Evolutionary conservation across 2,329 filamentous ascomycete species (phyloP).

Genomic region (Lachnellula willkommii): DNA sequence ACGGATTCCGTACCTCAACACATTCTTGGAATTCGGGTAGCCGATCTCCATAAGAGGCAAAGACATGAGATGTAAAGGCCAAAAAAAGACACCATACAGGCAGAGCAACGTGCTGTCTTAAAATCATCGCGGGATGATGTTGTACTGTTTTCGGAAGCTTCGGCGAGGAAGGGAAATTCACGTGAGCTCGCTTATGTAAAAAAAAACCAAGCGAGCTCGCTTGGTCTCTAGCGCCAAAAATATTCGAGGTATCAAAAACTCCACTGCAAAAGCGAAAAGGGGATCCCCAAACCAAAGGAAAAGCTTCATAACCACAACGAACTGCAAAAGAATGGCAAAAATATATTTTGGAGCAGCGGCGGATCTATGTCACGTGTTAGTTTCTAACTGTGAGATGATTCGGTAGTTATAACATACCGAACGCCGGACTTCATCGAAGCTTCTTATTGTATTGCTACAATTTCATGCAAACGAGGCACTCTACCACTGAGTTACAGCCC

Average conservation of each 20-base stretch:
- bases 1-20: slow-evolving; percentile 56
- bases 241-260: neutral
- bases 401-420: neutral
- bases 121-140: slow-evolving; percentile 17
- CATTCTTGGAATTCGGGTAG: slow-evolving; percentile 85
- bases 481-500: slow-evolving; percentile 7
- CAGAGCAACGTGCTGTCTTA: slow-evolving; percentile 12
- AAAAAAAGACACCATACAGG: slow-evolving; percentile 9
- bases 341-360: neutral
- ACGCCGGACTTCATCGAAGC: slow-evolving; percentile 1
- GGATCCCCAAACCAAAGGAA: no score
- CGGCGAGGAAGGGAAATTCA: neutral
- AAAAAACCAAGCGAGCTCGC: neutral
- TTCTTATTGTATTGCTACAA: neutral
- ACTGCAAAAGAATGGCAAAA: neutral
- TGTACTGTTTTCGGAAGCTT: neutral
- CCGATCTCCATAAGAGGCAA: slow-evolving; percentile 76
- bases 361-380: neutral
- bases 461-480: slow-evolving; percentile 5
- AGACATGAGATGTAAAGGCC: slow-evolving; percentile 38
- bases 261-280: no score
- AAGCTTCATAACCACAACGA: neutral
- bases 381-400: no score
- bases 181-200: neutral
- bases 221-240: neutral